Evolutionary conservation across 345 rosid species (phyloP).

Genomic region (Eucalyptus urophylla): DNA sequence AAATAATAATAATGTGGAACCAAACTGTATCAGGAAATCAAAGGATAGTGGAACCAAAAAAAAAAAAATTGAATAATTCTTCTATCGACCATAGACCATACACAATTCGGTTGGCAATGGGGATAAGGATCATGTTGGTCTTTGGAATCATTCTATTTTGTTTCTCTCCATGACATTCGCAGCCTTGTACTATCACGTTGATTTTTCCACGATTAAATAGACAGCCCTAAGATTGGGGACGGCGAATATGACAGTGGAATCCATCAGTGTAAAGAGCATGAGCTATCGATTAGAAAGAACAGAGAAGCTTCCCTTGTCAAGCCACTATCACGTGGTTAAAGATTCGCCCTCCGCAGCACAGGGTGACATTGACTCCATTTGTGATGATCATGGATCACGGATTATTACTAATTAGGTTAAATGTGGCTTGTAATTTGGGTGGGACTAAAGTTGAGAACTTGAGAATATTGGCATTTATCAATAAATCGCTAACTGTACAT

Average conservation of each 20-base stretch:
- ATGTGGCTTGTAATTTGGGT: not conserved
- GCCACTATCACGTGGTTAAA: not conserved
- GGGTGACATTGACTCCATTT: not conserved
- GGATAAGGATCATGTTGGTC: not conserved
- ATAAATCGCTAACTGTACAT: no score
- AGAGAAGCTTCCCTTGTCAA: not conserved
- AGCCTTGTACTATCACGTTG: not conserved
- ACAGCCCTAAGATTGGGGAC: not conserved
- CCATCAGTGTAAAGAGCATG: no score
- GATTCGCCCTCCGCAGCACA: not conserved
- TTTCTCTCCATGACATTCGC: not conserved
- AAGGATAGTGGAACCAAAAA: no score
- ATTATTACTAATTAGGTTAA: no score
- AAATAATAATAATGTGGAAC: no score
- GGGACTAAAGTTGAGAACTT: not conserved
- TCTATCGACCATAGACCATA: no score
- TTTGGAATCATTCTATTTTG: not conserved
- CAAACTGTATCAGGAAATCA: no score
- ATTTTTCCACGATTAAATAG: not conserved
- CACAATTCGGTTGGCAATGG: not conserved
- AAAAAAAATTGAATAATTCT: no score
- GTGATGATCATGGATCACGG: not conserved
- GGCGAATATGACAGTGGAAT: no score
- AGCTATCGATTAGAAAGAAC: no score
- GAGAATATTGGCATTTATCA: no score